Percentiles rank a stretch among this genome's conserved stretches.
These are phyloP conservation scores for Lantana camara DNA, from an alignment of 257 asterid species.

Conservation along the genomic window DNA sequence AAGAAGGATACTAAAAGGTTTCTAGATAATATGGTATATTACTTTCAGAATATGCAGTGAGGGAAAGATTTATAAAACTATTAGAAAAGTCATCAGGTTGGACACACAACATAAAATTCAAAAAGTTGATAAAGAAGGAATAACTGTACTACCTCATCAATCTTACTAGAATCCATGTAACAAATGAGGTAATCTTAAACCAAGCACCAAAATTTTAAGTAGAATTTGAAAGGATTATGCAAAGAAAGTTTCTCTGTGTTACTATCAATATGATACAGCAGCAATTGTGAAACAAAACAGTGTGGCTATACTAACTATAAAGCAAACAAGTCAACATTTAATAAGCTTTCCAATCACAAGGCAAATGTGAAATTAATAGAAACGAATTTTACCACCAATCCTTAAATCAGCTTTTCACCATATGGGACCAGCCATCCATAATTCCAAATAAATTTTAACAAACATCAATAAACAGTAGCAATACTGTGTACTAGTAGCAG, in stretches of 20 bases:
- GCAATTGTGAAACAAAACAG: not conserved
- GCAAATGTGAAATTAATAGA: not conserved
- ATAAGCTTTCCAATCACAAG: not conserved
- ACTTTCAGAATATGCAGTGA: not conserved
- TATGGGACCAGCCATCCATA: constrained; percentile 1
- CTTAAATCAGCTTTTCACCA: not conserved
- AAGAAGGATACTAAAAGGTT: not conserved
- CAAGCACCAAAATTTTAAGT: not conserved
- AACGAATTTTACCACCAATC: not conserved
- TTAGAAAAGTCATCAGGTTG: constrained; percentile 2
- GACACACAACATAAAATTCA: too few species aligned
- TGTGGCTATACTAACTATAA: not conserved
- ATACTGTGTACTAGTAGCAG: not conserved
- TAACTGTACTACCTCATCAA: not conserved
- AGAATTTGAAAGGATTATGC: not conserved
- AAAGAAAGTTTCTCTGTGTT: not conserved
- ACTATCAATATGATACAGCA: not conserved
- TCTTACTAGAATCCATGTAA: not conserved
- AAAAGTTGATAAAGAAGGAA: not conserved
- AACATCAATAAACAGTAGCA: not conserved
- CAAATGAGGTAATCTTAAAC: not conserved
- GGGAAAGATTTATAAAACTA: not conserved
- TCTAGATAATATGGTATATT: not conserved
- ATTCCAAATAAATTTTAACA: not conserved
- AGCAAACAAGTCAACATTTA: not conserved